phyloP scores from a whole-genome alignment of 2,329 filamentous ascomycete genomes.

The Ascochyta pisi region DNA sequence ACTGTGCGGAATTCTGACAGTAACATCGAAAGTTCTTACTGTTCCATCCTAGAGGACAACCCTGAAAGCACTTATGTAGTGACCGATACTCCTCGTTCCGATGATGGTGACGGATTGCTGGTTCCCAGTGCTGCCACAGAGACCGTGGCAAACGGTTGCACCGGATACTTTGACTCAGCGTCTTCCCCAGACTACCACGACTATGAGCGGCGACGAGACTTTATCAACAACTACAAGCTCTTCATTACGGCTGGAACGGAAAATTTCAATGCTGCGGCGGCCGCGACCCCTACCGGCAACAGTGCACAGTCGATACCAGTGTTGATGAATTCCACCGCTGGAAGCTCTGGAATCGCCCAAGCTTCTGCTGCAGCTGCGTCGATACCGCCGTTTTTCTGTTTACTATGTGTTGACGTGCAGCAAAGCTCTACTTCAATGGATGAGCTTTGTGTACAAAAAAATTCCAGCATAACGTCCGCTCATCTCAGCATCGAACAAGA shows the following conservation, averaged over 20 bases:
- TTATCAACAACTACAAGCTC: conserved; percentile 27
- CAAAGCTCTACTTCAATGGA: neutral
- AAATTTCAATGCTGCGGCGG: conserved; percentile 33
- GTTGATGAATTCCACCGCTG: neutral
- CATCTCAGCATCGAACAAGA: neutral
- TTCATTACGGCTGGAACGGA: conserved; percentile 40
- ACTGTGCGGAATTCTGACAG: conserved; percentile 11
- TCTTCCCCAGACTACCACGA: neutral
- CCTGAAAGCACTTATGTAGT: neutral
- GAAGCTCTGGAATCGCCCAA: conserved; percentile 10
- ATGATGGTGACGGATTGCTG: too few species aligned
- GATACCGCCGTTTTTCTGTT: conserved; percentile 1
- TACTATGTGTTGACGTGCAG: neutral
- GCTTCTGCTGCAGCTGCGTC: conserved; percentile 28
- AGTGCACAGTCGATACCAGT: conserved; percentile 14
- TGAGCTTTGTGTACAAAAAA: neutral
- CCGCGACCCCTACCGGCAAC: conserved; percentile 24
- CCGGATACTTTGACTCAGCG: neutral
- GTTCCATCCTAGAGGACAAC: neutral
- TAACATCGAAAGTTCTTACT: neutral
- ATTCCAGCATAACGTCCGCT: neutral
- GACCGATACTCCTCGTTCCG: neutral
- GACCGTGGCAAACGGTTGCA: neutral
- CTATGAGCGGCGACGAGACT: conserved; percentile 16
- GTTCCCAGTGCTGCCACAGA: neutral